These are phyloP conservation scores for Colletotrichum musicola DNA, from an alignment of 2,329 filamentous ascomycete species.

Conservation along the genomic window DNA sequence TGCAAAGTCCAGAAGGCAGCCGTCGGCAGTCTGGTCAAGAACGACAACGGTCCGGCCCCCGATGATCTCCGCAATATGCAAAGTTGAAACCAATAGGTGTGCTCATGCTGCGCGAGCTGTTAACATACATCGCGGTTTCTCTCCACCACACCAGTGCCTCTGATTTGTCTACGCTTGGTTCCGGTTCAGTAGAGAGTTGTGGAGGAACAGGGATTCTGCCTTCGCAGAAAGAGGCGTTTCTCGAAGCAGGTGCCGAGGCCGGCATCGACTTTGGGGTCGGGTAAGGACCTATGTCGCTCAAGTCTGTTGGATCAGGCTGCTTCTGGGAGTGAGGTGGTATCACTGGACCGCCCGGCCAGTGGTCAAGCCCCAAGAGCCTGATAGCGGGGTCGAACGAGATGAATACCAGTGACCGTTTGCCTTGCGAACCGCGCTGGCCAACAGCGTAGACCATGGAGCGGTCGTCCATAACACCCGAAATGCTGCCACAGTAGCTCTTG, in stretches of 20 bases:
- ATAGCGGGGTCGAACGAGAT: conserved; percentile 58
- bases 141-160: conserved; percentile 11
- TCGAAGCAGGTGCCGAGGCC: conserved; percentile 10
- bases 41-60: neutral
- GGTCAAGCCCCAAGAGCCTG: conserved; percentile 44
- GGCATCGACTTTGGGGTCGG: conserved; percentile 29
- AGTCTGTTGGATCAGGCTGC: neutral
- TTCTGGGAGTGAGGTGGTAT: neutral
- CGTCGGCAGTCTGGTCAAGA: neutral
- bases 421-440: conserved; percentile 42
- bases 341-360: conserved; percentile 42
- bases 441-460: conserved; percentile 60
- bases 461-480: conserved; percentile 61
- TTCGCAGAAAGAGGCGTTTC: conserved; percentile 20
- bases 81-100: conserved; percentile 30
- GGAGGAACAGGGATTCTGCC: conserved; percentile 40
- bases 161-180: neutral
- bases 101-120: neutral
- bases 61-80: conserved; percentile 17
- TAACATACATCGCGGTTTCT: conserved; percentile 18
- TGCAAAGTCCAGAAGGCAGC: neutral
- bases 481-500: conserved; percentile 47
- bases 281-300: conserved; percentile 1
- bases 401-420: conserved; percentile 53
- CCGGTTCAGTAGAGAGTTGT: neutral